A percentile compares a stretch with the other conserved stretches of the same genome.
phyloP scores from a whole-genome alignment of 768 basidiomycete genomes.

The Galerina sulciceps region DNA sequence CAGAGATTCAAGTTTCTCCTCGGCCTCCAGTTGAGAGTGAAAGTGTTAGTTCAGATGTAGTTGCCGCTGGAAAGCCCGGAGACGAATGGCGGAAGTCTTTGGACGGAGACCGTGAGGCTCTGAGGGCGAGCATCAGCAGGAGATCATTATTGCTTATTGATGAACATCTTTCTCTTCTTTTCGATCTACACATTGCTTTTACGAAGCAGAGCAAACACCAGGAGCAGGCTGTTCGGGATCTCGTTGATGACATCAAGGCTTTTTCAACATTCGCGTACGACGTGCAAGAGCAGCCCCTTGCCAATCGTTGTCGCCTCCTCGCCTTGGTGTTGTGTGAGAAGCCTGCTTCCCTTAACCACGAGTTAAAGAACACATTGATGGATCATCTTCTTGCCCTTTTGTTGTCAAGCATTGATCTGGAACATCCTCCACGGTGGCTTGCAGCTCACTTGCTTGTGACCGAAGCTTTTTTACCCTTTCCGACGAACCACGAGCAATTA shows the following conservation, averaged over 20 bases:
- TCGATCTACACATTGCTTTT: conserved; percentile 86
- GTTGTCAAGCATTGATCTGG: conserved; percentile 57
- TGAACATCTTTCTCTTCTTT: conserved; percentile 84
- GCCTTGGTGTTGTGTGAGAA: conserved; percentile 83
- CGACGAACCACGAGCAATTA: conserved; percentile 69
- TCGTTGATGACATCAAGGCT: conserved; percentile 77
- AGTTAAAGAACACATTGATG: conserved; percentile 63
- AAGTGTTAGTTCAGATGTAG: neutral
- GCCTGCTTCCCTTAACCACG: conserved; percentile 58
- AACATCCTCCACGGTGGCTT: conserved; percentile 86
- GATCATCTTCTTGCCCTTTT: conserved; percentile 70
- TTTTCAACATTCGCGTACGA: conserved; percentile 71
- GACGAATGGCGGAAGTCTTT: conserved; percentile 73
- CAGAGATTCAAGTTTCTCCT: neutral
- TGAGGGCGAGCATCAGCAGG: conserved; percentile 66
- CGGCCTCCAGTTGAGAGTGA: neutral
- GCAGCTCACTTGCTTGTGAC: conserved; percentile 84
- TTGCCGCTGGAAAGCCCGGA: conserved; percentile 45
- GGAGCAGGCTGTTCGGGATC: conserved; percentile 65
- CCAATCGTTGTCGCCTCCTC: conserved; percentile 83
- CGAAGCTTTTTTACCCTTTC: conserved; percentile 81
- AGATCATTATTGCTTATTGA: conserved; percentile 83
- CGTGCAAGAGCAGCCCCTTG: conserved; percentile 74
- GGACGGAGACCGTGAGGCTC: conserved; percentile 63
- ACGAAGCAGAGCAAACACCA: conserved; percentile 66